Evolutionary conservation across 208 protist species (phyloP), one percentile per base, ranked within the genome.

Genomic region (Trypanosoma boissoni): DNA sequence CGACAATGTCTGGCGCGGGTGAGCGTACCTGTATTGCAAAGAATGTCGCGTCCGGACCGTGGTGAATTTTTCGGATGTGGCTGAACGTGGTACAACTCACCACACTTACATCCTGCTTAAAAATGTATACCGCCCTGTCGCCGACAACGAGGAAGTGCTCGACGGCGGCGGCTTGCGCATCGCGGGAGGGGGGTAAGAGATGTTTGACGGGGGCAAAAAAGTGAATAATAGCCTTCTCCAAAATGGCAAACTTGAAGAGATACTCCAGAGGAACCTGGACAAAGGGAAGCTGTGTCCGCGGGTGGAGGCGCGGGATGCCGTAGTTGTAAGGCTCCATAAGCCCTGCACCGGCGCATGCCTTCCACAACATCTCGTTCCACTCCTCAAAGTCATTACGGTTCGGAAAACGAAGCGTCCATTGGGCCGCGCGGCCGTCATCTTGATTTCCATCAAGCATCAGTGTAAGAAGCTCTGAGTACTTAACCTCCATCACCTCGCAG

Each of bases 381-480:
- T 61, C 45, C 5, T 68, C 51, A 53, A 68, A 68, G 3, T 50
- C 27, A 2, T 57, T 26, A 37, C 45, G 45, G 20, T 5, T 53
- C 27, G 63, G 63, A 39, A 57, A 59, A 23, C 63, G 63, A 16
- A 68, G 41, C 10, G 51, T 68, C 63, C 63, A 68, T 20, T 68
- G 48, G 34, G 58, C 63, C 16, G 42, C 52, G 21, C 42, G 58
- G 12, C 53, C 63, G 39, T 61, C 45, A 28, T 57, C 48, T 39
- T 53, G 60, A 8, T 53, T 58, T 21, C 60, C 60, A 48, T 57
- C 52, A 31, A 66, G 21, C n/a, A 53, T 58, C 6, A 66, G 31
- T 31, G 49, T 58, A 42, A 66, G 20, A 9, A 66, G 29, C 12
- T 66, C 60, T 16, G 46, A 48, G 20, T 32, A 5, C 16, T 58